A percentile compares a stretch with the other conserved stretches of the same genome.
Conservation (phyloP, 2,329 filamentous ascomycete genomes). For the Penicillium griseofulvum region DNA sequence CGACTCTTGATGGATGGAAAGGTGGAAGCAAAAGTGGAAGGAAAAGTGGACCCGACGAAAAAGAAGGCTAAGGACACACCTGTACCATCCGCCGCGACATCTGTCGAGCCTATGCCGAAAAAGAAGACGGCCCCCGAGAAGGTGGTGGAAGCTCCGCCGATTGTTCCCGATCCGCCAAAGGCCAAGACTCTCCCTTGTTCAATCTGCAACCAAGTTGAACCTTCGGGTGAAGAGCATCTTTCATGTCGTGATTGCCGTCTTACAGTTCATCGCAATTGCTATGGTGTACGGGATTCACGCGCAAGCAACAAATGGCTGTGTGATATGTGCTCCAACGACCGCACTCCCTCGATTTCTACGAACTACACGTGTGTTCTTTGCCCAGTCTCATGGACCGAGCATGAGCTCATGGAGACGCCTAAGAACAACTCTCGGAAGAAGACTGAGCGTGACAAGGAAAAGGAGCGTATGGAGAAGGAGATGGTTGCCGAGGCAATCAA, state of each 20-base stretch:
- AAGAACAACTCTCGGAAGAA: constrained; percentile 84
- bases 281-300: constrained; percentile 73
- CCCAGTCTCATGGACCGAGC: constrained; percentile 74
- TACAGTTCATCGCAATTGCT: constrained; percentile 88
- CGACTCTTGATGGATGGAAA: constrained; percentile 32
- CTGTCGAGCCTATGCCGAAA: constrained; percentile 54
- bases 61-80: constrained; percentile 58
- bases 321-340: constrained; percentile 94
- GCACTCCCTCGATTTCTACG: constrained; percentile 87
- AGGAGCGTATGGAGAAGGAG: constrained; percentile 81
- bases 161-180: constrained; percentile 75
- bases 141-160: constrained; percentile 54
- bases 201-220: constrained; percentile 73
- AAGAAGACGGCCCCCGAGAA: constrained; percentile 62
- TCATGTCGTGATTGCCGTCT: constrained; percentile 85
- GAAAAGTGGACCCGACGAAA: constrained; percentile 53
- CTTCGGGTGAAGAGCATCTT: constrained; percentile 67
- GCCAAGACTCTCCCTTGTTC: constrained; percentile 78
- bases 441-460: constrained; percentile 84
- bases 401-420: constrained; percentile 79
- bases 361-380: constrained; percentile 92
- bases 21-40: constrained; percentile 36
- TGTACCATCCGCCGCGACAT: constrained; percentile 45
- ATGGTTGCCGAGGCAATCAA: constrained; percentile 74
- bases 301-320: constrained; percentile 82